phyloP scores from a whole-genome alignment of 1,284 basidiomycete species.

The Amylostereum chailletii region DNA sequence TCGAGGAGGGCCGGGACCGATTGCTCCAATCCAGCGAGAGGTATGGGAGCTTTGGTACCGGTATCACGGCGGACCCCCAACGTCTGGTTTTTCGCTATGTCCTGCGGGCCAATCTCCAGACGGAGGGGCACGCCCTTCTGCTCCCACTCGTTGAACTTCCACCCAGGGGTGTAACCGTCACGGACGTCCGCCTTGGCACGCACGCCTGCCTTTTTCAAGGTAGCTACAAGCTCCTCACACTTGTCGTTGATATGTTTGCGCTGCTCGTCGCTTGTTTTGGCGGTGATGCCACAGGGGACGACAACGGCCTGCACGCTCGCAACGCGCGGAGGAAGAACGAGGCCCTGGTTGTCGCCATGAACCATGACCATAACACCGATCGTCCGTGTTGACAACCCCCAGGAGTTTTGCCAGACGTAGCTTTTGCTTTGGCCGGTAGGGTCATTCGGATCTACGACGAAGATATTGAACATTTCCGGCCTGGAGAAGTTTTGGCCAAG shows the following conservation, averaged over 20 bases:
- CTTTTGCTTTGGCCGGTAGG: constrained; percentile 59
- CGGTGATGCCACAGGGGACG: constrained; percentile 89
- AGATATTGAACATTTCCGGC: constrained; percentile 96
- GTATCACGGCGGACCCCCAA: constrained; percentile 87
- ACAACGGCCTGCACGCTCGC: constrained; percentile 89
- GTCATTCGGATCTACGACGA: constrained; percentile 88
- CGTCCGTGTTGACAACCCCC: constrained; percentile 94
- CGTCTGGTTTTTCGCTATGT: constrained; percentile 79
- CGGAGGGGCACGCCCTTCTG: constrained; percentile 96
- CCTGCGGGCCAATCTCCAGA: constrained; percentile 93
- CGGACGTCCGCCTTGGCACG: constrained; percentile 87
- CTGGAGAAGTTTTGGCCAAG: constrained; percentile 98
- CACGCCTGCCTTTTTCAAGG: constrained; percentile 66
- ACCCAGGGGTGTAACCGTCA: constrained; percentile 96
- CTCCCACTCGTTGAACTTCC: constrained; percentile 99
- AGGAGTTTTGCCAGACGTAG: constrained; percentile 97
- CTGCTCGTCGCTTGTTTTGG: constrained; percentile 66
- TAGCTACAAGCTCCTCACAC: constrained; percentile 68
- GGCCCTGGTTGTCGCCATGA: constrained; percentile 95
- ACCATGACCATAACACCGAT: constrained; percentile 99
- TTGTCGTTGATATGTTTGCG: constrained; percentile 72
- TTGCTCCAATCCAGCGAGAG: constrained; percentile 53
- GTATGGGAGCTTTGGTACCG: constrained; percentile 69
- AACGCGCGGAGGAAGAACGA: constrained; percentile 93
- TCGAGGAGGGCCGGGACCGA: constrained; percentile 67